Evolutionary conservation across 495 filamentous ascomycete species (phyloP).

Genomic region (Daldinia decipiens): DNA sequence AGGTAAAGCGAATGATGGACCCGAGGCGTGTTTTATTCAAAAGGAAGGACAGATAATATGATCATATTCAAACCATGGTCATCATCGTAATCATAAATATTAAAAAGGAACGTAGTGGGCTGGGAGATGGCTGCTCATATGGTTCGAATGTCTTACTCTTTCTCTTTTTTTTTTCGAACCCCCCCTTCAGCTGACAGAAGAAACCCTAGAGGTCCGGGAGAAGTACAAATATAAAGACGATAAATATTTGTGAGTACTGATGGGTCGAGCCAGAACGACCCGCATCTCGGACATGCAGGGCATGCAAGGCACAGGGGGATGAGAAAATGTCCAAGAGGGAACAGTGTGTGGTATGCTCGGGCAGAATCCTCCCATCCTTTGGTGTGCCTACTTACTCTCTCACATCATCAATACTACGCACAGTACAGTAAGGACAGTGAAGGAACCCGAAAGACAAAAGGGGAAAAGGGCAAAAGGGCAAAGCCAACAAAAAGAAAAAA

Average conservation of each 20-base stretch:
- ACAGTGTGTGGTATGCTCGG: constrained; percentile 25
- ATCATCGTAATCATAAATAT: constrained; percentile 33
- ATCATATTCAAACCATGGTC: constrained; percentile 32
- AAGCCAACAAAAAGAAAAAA: no score
- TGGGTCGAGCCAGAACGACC: constrained; percentile 32
- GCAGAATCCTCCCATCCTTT: constrained; percentile 35
- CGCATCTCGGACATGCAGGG: constrained; percentile 35
- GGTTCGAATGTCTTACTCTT: constrained; percentile 17
- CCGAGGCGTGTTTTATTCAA: constrained; percentile 33
- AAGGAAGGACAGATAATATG: constrained; percentile 40
- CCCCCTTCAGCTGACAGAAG: constrained; percentile 27
- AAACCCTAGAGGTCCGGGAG: constrained; percentile 26
- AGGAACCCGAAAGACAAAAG: constrained; percentile 1
- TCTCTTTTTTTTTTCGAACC: constrained; percentile 16
- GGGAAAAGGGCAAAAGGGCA: neutral
- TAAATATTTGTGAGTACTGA: constrained; percentile 18
- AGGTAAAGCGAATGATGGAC: constrained; percentile 32
- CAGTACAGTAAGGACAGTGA: constrained; percentile 30
- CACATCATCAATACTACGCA: constrained; percentile 46
- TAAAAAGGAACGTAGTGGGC: constrained; percentile 21
- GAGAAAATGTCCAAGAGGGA: constrained; percentile 23
- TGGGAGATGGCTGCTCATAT: constrained; percentile 23
- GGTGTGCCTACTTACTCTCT: constrained; percentile 3
- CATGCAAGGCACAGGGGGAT: constrained; percentile 44
- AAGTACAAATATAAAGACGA: constrained; percentile 36